phyloP scores from a whole-genome alignment of 1,284 basidiomycete species.

The Papiliotrema laurentii region DNA sequence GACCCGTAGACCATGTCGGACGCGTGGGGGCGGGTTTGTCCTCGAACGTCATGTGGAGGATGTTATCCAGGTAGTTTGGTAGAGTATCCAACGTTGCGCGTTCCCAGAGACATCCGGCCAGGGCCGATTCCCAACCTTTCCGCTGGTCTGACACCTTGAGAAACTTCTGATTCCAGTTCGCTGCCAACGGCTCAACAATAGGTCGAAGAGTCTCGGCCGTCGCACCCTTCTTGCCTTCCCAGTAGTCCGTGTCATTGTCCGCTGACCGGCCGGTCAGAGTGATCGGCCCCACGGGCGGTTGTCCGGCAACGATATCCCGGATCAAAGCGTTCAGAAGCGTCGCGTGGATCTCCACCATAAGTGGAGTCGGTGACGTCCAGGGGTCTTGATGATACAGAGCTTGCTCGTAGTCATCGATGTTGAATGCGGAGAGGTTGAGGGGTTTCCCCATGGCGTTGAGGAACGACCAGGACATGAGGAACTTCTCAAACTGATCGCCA shows the following conservation, averaged over 20 bases:
- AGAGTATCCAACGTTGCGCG: conserved; percentile 71
- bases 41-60: conserved; percentile 69
- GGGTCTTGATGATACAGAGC: conserved; percentile 70
- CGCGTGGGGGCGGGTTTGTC: conserved; percentile 44
- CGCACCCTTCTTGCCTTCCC: conserved; percentile 45
- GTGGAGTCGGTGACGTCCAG: conserved; percentile 62
- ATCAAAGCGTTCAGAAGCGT: conserved; percentile 78
- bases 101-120: conserved; percentile 86
- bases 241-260: conserved; percentile 42
- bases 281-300: conserved; percentile 29
- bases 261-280: conserved; percentile 24
- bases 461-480: conserved; percentile 89
- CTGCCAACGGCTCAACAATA: conserved; percentile 23
- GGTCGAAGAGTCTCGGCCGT: conserved; percentile 43
- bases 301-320: conserved; percentile 57
- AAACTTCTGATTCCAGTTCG: conserved; percentile 35
- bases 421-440: conserved; percentile 81
- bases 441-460: conserved; percentile 89
- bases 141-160: conserved; percentile 36
- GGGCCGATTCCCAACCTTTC: conserved; percentile 67
- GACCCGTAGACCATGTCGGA: conserved; percentile 46
- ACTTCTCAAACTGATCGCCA: conserved; percentile 72
- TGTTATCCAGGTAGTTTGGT: conserved; percentile 66
- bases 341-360: conserved; percentile 85
- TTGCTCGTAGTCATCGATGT: conserved; percentile 88